These are phyloP conservation scores for Myxozyma monticola DNA, from an alignment of 805 yeast species.

Conservation along the genomic window DNA sequence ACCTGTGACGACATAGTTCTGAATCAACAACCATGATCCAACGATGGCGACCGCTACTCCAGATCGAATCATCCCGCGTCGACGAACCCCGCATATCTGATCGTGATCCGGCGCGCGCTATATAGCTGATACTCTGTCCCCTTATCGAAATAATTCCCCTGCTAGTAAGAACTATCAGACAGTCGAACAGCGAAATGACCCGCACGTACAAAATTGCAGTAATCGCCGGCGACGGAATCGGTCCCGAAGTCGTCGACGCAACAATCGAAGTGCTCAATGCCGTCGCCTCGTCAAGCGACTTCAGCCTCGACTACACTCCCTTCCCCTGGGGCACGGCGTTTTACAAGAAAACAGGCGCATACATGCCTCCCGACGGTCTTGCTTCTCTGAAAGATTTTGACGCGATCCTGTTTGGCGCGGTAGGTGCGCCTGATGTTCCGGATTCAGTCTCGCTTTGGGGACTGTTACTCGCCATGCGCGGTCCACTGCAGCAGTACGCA, in stretches of 20 bases:
- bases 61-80: too few species aligned
- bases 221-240: slow-evolving; percentile 32
- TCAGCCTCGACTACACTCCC: slow-evolving; percentile 13
- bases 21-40: too few species aligned
- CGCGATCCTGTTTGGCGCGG: slow-evolving; percentile 29
- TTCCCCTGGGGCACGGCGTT: slow-evolving; percentile 28
- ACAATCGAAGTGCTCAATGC: slow-evolving; percentile 23
- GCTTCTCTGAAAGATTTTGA: slow-evolving; percentile 19
- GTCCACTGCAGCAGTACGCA: slow-evolving; percentile 27
- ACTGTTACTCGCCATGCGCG: slow-evolving; percentile 20
- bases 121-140: too few species aligned
- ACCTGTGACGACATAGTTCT: too few species aligned
- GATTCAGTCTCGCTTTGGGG: slow-evolving; percentile 31
- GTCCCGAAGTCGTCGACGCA: slow-evolving; percentile 25
- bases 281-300: slow-evolving; percentile 1
- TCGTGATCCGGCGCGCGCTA: too few species aligned
- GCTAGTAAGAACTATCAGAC: too few species aligned
- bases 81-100: too few species aligned
- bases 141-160: too few species aligned
- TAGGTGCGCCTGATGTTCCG: slow-evolving; percentile 30
- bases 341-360: slow-evolving; percentile 21
- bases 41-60: too few species aligned
- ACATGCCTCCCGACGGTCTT: slow-evolving; percentile 26
- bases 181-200: too few species aligned
- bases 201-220: slow-evolving; percentile 23